Percentiles rank a stretch among this genome's conserved stretches.
phyloP scores from a whole-genome alignment of 306 rosid species.

The peach (Prunus persica) region Prunus_persica_NCBIv2 NC_034014.1:8124501-8125000 shows the following conservation, averaged over 20 bases:
- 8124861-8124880: not conserved
- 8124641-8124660: slow-evolving; percentile 61
- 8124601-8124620: not conserved
- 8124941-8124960: slow-evolving; percentile 75
- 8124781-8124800: not conserved
- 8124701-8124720: slow-evolving; percentile 72
- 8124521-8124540: not conserved
- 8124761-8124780: not conserved
- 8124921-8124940: slow-evolving; percentile 28
- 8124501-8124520: not conserved
- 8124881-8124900: not conserved
- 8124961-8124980: slow-evolving; percentile 86
- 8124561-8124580: not conserved
- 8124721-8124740: slow-evolving; percentile 23
- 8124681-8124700: slow-evolving; percentile 69
- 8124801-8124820: not conserved
- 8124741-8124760: not conserved
- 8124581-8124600: not conserved
- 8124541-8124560: not conserved
- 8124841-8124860: not conserved
- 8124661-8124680: slow-evolving; percentile 78
- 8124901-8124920: not conserved
- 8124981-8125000: slow-evolving; percentile 62
- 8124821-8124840: not conserved
- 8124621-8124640: not conserved